Conservation (phyloP, 805 yeast genomes). For the Aciculoconidium aculeatum region DNA sequence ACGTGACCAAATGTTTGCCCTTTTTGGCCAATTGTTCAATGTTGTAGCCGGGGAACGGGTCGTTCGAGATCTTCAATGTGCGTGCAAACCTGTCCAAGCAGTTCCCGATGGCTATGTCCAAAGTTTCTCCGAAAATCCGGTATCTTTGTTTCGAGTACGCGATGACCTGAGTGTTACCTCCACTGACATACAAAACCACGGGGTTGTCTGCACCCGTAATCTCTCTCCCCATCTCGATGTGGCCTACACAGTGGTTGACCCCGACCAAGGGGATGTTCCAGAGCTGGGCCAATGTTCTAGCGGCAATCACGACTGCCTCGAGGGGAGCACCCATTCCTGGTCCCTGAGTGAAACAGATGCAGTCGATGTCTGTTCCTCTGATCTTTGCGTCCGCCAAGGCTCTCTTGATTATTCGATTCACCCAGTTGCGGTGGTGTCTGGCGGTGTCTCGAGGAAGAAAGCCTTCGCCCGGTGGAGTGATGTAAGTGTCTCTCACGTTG, state of each 20-base stretch:
- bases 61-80: constrained; percentile 79
- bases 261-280: constrained; percentile 88
- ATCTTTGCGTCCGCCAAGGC: constrained; percentile 63
- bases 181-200: constrained; percentile 93
- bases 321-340: constrained; percentile 99
- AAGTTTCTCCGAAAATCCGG: constrained; percentile 97
- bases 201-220: constrained; percentile 98
- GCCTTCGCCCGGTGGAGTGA: constrained; percentile 98
- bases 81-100: constrained; percentile 96
- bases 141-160: constrained; percentile 93
- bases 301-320: constrained; percentile 88
- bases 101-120: constrained; percentile 96
- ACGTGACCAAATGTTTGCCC: constrained; percentile 55
- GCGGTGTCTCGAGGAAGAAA: constrained; percentile 96
- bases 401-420: constrained; percentile 62
- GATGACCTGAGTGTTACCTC: constrained; percentile 97
- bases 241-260: constrained; percentile 96
- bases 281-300: constrained; percentile 73
- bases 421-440: constrained; percentile 94
- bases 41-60: constrained; percentile 96
- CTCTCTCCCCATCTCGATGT: constrained; percentile 98
- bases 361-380: constrained; percentile 50
- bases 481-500: constrained; percentile 92
- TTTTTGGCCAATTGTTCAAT: constrained; percentile 89
- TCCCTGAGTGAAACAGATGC: constrained; percentile 93